These are phyloP conservation scores for Eutrema yunnanense DNA, from an alignment of 345 rosid species.

Conservation along the genomic window DNA sequence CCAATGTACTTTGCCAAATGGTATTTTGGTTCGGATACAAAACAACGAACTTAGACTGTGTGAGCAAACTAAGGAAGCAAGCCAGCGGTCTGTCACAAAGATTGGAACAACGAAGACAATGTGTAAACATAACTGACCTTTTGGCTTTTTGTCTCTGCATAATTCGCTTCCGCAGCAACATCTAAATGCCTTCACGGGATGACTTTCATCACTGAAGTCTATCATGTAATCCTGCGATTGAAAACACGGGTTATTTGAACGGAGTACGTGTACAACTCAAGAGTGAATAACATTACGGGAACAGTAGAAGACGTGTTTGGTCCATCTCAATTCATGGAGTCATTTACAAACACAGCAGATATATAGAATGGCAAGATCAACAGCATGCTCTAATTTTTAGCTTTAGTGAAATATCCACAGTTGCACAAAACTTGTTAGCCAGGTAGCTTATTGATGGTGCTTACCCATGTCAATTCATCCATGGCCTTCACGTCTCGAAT, in stretches of 20 bases:
- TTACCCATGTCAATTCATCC: constrained; percentile 91
- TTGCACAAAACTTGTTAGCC: background rate
- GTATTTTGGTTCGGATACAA: background rate
- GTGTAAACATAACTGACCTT: constrained; percentile 24
- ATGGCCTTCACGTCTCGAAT: constrained; percentile 57
- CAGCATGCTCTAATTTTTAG: background rate
- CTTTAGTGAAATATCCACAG: background rate
- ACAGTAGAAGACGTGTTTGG: background rate
- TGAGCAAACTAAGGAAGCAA: constrained; percentile 9
- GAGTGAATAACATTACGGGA: background rate
- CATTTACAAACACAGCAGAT: background rate
- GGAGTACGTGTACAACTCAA: background rate
- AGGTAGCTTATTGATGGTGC: constrained; percentile 18
- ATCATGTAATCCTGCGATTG: constrained; percentile 70
- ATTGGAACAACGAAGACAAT: background rate
- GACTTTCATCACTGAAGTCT: constrained; percentile 57
- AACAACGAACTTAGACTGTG: background rate
- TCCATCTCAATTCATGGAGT: background rate
- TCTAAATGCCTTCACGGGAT: constrained; percentile 72
- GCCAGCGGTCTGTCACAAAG: background rate
- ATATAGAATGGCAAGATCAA: background rate
- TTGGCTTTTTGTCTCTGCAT: constrained; percentile 49
- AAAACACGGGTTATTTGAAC: background rate
- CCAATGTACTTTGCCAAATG: background rate
- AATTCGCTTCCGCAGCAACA: constrained; percentile 62